Base-by-base conservation (phyloP, 2,329 filamentous ascomycete genomes). In the Ceratocystis cacaofunesta region DNA sequence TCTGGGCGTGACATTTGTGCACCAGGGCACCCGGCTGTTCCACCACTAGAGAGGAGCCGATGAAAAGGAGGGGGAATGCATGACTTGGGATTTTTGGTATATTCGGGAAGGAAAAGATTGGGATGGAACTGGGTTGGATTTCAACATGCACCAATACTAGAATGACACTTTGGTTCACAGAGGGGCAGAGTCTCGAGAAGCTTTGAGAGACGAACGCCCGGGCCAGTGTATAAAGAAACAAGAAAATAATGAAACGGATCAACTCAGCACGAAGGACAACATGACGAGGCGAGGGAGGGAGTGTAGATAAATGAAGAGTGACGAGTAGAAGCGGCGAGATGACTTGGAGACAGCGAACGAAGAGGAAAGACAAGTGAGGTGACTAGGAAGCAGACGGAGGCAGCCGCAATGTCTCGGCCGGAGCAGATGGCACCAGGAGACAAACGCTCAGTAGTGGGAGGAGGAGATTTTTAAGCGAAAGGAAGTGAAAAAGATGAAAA, bases 21-120 rank as follows among this genome's bases (percentile, higher is more conserved):
- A 99, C 82, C 94, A 99, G 81, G 90, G 88, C 74, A 87, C 89
- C 67, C 85, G 94, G 71, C 82, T 97, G 69, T 97, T 97, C 86
- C 92, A 96, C 77, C 92, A 97, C 78, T 97, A 87, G 22, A 48
- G 28, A n/a, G 17, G 30, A 19, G 17, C 2, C 22, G 25, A 4
- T 17, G 30, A 50, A n/a, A 30, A 41, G 12, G 8, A 28, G 48
- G 50, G 19, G 3, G 19, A 7, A 60, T 28, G 55, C 44, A 52
- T 61, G 55, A 28, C n/a, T 60, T 43, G 60, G 64, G 44, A 30
- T 44, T 41, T 48, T 46, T 15, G 44, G 41, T 3, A 19, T 19
- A 36, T 36, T 50, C 15, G 25, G 44, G 41, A 58, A 65, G 55
- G 43, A 36, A 61, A 60, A 41, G 36, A 41, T 41, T 41, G 22